Percentiles rank a stretch among this genome's conserved stretches.
Conservation (phyloP, 2,329 filamentous ascomycete genomes). For the Colletotrichum chrysophilum region DNA sequence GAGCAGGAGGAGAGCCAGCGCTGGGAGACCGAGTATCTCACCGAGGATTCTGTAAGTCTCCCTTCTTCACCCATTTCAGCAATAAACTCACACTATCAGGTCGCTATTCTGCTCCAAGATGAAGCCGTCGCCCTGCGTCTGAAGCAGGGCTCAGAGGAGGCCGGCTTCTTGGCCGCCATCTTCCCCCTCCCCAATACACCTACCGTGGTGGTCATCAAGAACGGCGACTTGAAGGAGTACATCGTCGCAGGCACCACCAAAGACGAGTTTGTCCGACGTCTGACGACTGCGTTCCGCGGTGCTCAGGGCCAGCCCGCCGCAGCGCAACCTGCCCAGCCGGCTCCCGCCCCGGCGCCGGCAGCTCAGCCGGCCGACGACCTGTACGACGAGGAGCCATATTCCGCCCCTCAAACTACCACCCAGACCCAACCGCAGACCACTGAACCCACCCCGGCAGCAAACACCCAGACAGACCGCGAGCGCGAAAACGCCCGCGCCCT, state of each 20-base stretch:
- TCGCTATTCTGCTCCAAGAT: not conserved
- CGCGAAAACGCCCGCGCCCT: slow-evolving; percentile 23
- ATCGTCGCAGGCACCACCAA: slow-evolving; percentile 68
- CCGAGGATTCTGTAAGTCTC: slow-evolving; percentile 56
- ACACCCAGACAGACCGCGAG: slow-evolving; percentile 22
- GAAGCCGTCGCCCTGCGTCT: slow-evolving; percentile 76
- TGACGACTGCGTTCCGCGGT: slow-evolving; percentile 43
- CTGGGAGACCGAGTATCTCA: slow-evolving; percentile 76
- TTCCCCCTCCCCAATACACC: slow-evolving; percentile 83
- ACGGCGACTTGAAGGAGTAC: slow-evolving; percentile 80
- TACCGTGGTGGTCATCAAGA: slow-evolving; percentile 79
- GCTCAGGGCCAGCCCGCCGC: not conserved
- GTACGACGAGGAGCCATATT: not conserved
- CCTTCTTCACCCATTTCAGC: no score
- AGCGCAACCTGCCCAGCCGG: not conserved
- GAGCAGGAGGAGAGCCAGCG: slow-evolving; percentile 68
- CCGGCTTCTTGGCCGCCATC: slow-evolving; percentile 80
- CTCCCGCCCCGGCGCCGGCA: not conserved
- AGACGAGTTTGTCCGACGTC: slow-evolving; percentile 68
- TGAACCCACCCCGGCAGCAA: slow-evolving; percentile 3
- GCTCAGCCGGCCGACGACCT: not conserved
- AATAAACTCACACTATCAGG: not conserved
- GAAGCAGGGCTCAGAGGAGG: slow-evolving; percentile 76
- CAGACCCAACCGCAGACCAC: not conserved
- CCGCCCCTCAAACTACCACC: not conserved